phyloP scores from a whole-genome alignment of 139 green algal species.

The Edaphochlamys debaryana region DNA sequence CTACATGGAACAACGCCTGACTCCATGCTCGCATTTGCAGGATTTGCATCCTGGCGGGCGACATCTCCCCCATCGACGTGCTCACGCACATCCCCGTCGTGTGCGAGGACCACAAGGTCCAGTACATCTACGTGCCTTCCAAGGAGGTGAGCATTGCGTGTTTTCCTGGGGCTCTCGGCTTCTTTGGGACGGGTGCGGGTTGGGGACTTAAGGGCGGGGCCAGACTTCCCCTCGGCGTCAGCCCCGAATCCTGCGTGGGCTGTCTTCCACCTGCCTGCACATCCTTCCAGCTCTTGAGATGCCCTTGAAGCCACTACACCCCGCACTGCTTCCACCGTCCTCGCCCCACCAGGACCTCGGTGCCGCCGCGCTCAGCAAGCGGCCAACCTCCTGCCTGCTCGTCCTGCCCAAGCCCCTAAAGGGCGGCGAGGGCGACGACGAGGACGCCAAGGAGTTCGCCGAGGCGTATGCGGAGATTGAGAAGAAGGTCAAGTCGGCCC shows the following conservation, averaged over 20 bases:
- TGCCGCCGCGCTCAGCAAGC: conserved; percentile 94
- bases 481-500: conserved; percentile 73
- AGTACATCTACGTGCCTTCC: conserved; percentile 97
- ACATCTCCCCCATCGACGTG: conserved; percentile 98
- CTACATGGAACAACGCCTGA: too few relatives aligned
- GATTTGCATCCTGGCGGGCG: conserved; percentile 93
- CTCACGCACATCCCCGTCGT: conserved; percentile 96
- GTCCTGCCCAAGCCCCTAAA: conserved; percentile 88
- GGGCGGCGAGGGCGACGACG: conserved; percentile 60
- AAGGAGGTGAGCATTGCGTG: conserved; percentile 91
- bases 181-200: too few relatives aligned
- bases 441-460: conserved; percentile 77
- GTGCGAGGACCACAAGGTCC: conserved; percentile 94
- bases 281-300: too few relatives aligned
- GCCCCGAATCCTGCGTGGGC: too few relatives aligned
- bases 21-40: conserved; percentile 68
- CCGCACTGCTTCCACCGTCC: too few relatives aligned
- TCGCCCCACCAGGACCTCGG: conserved; percentile 95
- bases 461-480: conserved; percentile 74
- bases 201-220: too few relatives aligned
- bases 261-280: too few relatives aligned
- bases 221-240: too few relatives aligned
- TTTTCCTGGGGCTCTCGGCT: too few relatives aligned
- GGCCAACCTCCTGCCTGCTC: conserved; percentile 97
- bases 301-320: too few relatives aligned